Evolutionary conservation across 108 stramenopile genomes (phyloP).

Genomic region (Cyclotella cryptica): DNA sequence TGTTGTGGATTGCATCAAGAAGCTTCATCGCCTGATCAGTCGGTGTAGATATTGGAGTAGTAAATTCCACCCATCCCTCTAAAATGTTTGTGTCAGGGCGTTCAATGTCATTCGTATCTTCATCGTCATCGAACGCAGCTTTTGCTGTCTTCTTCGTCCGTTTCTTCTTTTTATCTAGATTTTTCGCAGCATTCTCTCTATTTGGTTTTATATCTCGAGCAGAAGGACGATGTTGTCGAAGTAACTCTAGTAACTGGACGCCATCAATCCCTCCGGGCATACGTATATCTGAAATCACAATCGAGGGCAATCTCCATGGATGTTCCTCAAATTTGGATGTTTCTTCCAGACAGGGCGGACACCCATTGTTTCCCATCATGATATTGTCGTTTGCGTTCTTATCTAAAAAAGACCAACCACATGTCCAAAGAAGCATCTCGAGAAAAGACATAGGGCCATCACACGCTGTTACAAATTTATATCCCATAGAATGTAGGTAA

Average conservation of each 20-base stretch:
- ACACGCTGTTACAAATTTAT: conserved; percentile 69
- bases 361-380: neutral
- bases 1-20: conserved; percentile 15
- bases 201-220: neutral
- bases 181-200: neutral
- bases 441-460: conserved; percentile 71
- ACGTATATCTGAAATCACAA: conserved; percentile 86
- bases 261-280: conserved; percentile 91
- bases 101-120: conserved; percentile 15
- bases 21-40: conserved; percentile 27
- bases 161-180: conserved; percentile 12
- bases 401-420: conserved; percentile 32
- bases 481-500: conserved; percentile 73
- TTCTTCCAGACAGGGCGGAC: conserved; percentile 30
- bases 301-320: conserved; percentile 58
- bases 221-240: conserved; percentile 19
- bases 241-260: conserved; percentile 66
- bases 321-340: neutral
- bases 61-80: neutral
- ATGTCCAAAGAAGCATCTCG: conserved; percentile 39
- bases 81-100: conserved; percentile 17
- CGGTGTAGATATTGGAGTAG: conserved; percentile 24
- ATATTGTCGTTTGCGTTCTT: neutral
- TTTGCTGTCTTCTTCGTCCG: conserved; percentile 14
- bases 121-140: neutral